A percentile compares a stretch with the other conserved stretches of the same genome.
Evolutionary conservation across 2,329 filamentous ascomycete species (phyloP).

Genomic region (Monilinia polystroma): DNA sequence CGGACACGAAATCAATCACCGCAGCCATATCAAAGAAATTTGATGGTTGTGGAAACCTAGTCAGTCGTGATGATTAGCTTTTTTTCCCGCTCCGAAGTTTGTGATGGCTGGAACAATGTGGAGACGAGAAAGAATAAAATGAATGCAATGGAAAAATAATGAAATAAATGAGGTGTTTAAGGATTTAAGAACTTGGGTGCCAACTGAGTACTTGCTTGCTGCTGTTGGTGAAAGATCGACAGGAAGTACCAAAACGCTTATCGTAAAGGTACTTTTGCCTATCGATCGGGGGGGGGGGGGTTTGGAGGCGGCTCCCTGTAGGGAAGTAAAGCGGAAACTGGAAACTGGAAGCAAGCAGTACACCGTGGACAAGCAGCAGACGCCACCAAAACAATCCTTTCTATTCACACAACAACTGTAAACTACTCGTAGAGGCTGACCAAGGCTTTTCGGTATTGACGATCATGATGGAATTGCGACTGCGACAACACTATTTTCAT

Average conservation of each 20-base stretch:
- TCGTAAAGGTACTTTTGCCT: conserved; percentile 14
- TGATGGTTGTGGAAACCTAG: conserved; percentile 31
- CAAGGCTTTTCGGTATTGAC: background rate
- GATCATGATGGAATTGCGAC: background rate
- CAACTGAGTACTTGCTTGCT: conserved; percentile 12
- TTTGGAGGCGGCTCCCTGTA: conserved; percentile 22
- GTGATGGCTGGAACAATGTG: conserved; percentile 13
- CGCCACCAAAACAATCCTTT: conserved; percentile 5
- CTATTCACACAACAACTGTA: background rate
- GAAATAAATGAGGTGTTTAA: conserved; percentile 4
- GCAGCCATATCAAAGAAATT: conserved; percentile 54
- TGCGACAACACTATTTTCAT: background rate
- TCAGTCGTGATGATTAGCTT: conserved; percentile 30
- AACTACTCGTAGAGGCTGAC: background rate
- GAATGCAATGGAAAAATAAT: background rate
- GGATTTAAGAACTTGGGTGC: background rate
- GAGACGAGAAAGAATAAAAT: conserved; percentile 8
- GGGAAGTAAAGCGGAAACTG: background rate
- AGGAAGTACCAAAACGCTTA: conserved; percentile 19
- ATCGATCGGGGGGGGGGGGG: conserved; percentile 16
- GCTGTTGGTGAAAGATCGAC: conserved; percentile 5
- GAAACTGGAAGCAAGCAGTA: no score
- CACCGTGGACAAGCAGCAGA: background rate
- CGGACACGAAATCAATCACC: conserved; percentile 71
- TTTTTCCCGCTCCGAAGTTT: conserved; percentile 7